Evolutionary conservation across 495 filamentous ascomycete species (phyloP).

Genomic region (Lentithecium fluviatile): DNA sequence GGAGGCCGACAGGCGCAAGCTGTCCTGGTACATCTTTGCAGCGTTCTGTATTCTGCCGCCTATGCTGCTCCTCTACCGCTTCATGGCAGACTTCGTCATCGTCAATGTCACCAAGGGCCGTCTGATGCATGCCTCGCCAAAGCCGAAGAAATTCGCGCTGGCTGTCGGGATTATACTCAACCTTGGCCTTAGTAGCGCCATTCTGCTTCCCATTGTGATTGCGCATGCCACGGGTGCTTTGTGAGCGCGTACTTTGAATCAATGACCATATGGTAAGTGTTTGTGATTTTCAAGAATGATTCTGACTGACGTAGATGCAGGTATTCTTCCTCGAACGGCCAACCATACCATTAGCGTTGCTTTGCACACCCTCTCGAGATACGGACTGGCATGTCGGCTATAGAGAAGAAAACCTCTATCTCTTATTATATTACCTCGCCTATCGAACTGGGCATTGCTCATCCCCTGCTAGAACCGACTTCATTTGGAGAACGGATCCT

Average conservation of each 20-base stretch:
- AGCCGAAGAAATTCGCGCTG: conserved; percentile 17
- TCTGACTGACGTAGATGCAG: too few relatives aligned
- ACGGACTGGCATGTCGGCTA: too few relatives aligned
- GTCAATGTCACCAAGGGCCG: conserved; percentile 9
- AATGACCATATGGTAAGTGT: too few relatives aligned
- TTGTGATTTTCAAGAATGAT: too few relatives aligned
- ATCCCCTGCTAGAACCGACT: too few relatives aligned
- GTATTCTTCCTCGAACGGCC: too few relatives aligned
- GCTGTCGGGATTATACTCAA: conserved; percentile 12
- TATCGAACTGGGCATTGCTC: too few relatives aligned
- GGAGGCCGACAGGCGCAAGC: conserved; percentile 2
- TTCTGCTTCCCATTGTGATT: conserved; percentile 18
- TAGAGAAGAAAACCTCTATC: too few relatives aligned
- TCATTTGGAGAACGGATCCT: too few relatives aligned
- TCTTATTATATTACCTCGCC: too few relatives aligned
- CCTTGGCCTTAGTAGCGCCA: not conserved
- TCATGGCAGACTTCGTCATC: conserved; percentile 10
- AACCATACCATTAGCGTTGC: too few relatives aligned
- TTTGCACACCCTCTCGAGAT: too few relatives aligned
- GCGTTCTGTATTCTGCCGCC: conserved; percentile 25
- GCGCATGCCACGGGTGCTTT: conserved; percentile 8
- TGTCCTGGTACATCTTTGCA: conserved; percentile 26
- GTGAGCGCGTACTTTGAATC: not conserved
- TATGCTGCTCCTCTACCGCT: conserved; percentile 25
- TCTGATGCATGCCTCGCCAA: conserved; percentile 2